A percentile compares a stretch with the other conserved stretches of the same genome.
Conservation (phyloP, 345 rosid species). For the thale cress (Arabidopsis thaliana) region TAIR10.1 NC_003076.8:15878501-15879000, state of each 20-base stretch:
- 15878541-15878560: constrained; percentile 32
- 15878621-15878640: constrained; percentile 62
- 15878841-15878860: constrained; percentile 35
- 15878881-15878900: constrained; percentile 9
- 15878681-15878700: constrained; percentile 13
- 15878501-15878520: constrained; percentile 51
- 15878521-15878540: constrained; percentile 37
- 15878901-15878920: constrained; percentile 34
- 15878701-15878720: constrained; percentile 36
- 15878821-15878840: neutral
- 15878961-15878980: constrained; percentile 54
- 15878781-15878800: constrained; percentile 46
- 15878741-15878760: constrained; percentile 21
- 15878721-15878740: constrained; percentile 30
- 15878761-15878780: constrained; percentile 15
- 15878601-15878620: constrained; percentile 75
- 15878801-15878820: constrained; percentile 15
- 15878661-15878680: constrained; percentile 44
- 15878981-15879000: constrained; percentile 24
- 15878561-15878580: constrained; percentile 36
- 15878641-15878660: constrained; percentile 57
- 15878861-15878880: constrained; percentile 42
- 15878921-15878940: constrained; percentile 95
- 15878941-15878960: constrained; percentile 89
- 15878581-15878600: constrained; percentile 58